These are phyloP conservation scores for Colletotrichum sp. DNA, from an alignment of 2,329 filamentous ascomycete genomes.

Conservation along the genomic window DNA sequence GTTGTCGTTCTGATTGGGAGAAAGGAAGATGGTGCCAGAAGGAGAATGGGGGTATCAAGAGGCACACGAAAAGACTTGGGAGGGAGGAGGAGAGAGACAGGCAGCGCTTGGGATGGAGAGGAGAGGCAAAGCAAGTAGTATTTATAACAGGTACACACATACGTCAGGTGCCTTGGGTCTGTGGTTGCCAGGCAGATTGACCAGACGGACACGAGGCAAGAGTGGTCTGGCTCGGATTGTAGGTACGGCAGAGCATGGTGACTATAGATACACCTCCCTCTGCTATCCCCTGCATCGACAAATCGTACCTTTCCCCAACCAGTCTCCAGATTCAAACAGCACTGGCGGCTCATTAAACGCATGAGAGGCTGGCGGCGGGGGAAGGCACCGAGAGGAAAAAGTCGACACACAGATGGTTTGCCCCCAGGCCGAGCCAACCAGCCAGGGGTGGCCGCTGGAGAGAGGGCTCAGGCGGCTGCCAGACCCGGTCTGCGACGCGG, in stretches of 20 bases:
- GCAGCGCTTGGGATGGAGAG: background rate
- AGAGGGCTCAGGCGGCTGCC: background rate
- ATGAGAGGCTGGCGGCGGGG: background rate
- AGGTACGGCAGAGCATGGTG: background rate
- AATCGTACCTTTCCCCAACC: background rate
- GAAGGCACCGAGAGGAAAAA: conserved; percentile 13
- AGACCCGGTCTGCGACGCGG: background rate
- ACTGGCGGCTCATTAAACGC: background rate
- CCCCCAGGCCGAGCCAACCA: background rate
- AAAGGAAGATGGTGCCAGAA: background rate
- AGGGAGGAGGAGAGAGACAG: background rate
- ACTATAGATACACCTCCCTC: background rate
- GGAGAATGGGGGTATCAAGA: background rate
- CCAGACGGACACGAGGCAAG: background rate
- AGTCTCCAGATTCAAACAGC: background rate
- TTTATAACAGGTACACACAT: conserved; percentile 6
- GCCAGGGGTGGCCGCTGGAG: background rate
- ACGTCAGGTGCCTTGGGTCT: background rate
- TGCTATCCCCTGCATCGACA: background rate
- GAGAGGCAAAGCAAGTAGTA: background rate
- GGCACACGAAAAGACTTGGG: background rate
- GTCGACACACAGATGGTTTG: conserved; percentile 8
- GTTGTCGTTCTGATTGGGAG: background rate
- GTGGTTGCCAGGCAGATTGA: background rate
- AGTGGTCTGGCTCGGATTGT: background rate